Evolutionary conservation across 805 yeast genomes (phyloP).

Genomic region (Hanseniaspora meyeri): DNA sequence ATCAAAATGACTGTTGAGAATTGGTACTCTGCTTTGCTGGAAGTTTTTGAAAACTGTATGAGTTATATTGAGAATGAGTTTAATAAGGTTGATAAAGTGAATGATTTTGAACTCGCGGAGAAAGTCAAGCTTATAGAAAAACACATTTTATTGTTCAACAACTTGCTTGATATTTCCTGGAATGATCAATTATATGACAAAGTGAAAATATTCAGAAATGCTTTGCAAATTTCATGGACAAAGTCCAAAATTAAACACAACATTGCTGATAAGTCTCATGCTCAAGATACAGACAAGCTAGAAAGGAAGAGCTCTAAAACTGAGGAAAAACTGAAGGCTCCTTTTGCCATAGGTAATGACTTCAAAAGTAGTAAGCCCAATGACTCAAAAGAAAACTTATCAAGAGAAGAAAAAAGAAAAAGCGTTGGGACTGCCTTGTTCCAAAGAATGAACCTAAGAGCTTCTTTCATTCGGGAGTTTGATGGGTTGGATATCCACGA

Average conservation of each 20-base stretch:
- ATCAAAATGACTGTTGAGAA: conserved; percentile 1
- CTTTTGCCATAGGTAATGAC: not conserved
- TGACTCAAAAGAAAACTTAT: not conserved
- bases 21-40: not conserved
- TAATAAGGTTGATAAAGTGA: not conserved
- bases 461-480: not conserved
- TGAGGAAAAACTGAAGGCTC: not conserved
- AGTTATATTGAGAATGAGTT: not conserved
- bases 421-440: conserved; percentile 5
- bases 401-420: conserved; percentile 1
- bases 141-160: not conserved
- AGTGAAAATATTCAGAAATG: not conserved
- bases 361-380: not conserved
- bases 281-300: not conserved
- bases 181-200: conserved; percentile 1
- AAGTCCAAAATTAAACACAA: not conserved
- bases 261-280: not conserved
- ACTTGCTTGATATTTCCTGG: not conserved
- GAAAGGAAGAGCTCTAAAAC: not conserved
- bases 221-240: not conserved
- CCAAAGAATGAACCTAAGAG: conserved; percentile 3
- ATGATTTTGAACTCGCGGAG: not conserved
- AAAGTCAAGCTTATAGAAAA: not conserved
- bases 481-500: not conserved
- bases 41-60: not conserved